phyloP scores from a whole-genome alignment of 164 flowering plant species.

The Houttuynia cordata region DNA sequence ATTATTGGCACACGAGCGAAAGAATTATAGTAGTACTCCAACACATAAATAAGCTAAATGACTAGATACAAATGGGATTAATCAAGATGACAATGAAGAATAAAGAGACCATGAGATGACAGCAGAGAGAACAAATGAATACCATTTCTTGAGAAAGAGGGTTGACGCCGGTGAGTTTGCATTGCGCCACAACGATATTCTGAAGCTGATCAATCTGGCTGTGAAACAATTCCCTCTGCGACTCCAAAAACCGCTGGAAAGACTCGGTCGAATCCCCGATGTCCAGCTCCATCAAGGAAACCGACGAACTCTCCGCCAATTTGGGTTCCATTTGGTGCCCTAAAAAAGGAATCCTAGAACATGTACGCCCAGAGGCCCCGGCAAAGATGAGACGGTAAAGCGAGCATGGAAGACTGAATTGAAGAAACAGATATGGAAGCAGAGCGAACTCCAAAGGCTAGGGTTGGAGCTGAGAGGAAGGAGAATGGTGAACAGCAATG shows the following conservation, averaged over 20 bases:
- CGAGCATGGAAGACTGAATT: not conserved
- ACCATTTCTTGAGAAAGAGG: conserved; percentile 99
- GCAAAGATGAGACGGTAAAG: not conserved
- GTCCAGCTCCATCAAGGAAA: conserved; percentile 23
- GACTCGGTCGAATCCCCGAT: conserved; percentile 42
- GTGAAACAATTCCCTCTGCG: conserved; percentile 64
- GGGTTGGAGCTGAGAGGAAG: too few relatives aligned
- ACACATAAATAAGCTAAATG: too few relatives aligned
- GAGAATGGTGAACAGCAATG: too few relatives aligned
- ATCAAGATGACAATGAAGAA: too few relatives aligned
- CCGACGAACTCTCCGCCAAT: conserved; percentile 16
- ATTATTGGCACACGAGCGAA: too few relatives aligned
- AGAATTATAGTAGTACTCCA: too few relatives aligned
- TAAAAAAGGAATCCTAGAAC: not conserved
- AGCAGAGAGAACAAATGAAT: not conserved
- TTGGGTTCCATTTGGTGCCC: not conserved
- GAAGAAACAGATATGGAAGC: not conserved
- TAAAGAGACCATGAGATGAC: not conserved
- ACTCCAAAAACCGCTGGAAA: conserved; percentile 37
- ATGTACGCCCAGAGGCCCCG: not conserved
- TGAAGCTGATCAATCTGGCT: conserved; percentile 71
- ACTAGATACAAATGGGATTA: too few relatives aligned
- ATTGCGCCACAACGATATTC: conserved; percentile 56
- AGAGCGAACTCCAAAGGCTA: too few relatives aligned
- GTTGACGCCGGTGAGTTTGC: conserved; percentile 88